Evolutionary conservation across 768 basidiomycete genomes (phyloP), one percentile per base, ranked within the genome.

Genomic region (Gymnopilus junonius): DNA sequence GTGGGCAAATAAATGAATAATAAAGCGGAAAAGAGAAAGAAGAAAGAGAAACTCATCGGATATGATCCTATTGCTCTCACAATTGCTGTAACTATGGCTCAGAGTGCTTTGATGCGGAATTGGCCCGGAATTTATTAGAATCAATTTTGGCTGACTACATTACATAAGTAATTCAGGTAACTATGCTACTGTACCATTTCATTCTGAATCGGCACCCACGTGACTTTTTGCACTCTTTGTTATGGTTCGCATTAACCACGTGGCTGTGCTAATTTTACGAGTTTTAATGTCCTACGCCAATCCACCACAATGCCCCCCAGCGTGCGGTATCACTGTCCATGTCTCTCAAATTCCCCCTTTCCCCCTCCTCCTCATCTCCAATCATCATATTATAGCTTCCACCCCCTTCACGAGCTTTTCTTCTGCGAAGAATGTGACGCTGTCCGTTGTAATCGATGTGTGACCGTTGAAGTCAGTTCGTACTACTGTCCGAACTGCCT

Each of bases 361-460:
- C 89, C 90, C 11, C 93, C 92, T 11, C 90, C 89, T 3, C 93
- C 92, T 0, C 89, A 88, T 69, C 81, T 92, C 0, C 79, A 85
- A 1, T 93, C 95, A 0, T 94, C 95, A 0, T 86, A 89, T 0
- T 85, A 88, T 69, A 89, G 87, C 68, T 94, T 95, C 72, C 93
- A 96, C 69, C 85, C 90, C 6, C 84, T 99, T 2, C 86, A 93
- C 69, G 85, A 84, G 29, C 87, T 99, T 8, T 97, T 94, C 76
- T 99, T 99, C 75, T 99, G 97, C 75, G 96, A 98, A 76, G 97
- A 99, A 84, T 99, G 97, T 76, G 97, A 99, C 75, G 91, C 93
- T 1, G 86, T 99, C 45, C 83, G 95, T 60, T 99, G 97, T 73
- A 93, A 97, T 74, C 85, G 89, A 66, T 99, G 97, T 69, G 94